Evolutionary conservation across 306 rosid species (phyloP).

Genomic region (Acacia crassicarpa): DNA sequence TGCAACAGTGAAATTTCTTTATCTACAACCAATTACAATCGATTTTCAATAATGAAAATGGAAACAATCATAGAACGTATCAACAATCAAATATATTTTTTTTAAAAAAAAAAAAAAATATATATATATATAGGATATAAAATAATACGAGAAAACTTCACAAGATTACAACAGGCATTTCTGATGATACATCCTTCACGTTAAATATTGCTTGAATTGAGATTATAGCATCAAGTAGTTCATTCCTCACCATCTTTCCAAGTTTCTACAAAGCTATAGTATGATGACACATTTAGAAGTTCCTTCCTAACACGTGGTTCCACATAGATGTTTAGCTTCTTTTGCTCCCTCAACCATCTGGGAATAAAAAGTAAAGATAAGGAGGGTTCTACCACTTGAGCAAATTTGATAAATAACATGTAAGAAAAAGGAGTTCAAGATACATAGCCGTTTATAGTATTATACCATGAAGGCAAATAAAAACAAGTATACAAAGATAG

Average conservation of each 20-base stretch:
- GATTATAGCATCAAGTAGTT: slow-evolving; percentile 23
- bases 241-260: slow-evolving; percentile 83
- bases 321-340: slow-evolving; percentile 67
- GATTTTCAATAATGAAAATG: background rate
- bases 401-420: slow-evolving; percentile 8
- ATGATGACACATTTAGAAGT: slow-evolving; percentile 79
- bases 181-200: background rate
- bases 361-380: slow-evolving; percentile 22
- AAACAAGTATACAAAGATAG: slow-evolving; percentile 1
- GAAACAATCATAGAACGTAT: background rate
- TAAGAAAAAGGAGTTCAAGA: slow-evolving; percentile 2
- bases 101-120: too few species aligned
- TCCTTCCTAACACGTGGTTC: slow-evolving; percentile 85
- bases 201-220: slow-evolving; percentile 8
- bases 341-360: slow-evolving; percentile 91
- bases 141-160: background rate
- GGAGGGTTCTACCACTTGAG: slow-evolving; percentile 8
- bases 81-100: background rate
- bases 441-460: slow-evolving; percentile 16
- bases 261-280: slow-evolving; percentile 72
- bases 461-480: slow-evolving; percentile 8
- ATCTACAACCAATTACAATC: slow-evolving; percentile 47
- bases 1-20: slow-evolving; percentile 66
- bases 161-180: background rate
- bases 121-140: background rate